Percentiles rank a stretch among this genome's conserved stretches.
These are phyloP conservation scores for Puccinellia tenuiflora DNA, from an alignment of 176 grass and related monocot genomes.

Conservation along the genomic window DNA sequence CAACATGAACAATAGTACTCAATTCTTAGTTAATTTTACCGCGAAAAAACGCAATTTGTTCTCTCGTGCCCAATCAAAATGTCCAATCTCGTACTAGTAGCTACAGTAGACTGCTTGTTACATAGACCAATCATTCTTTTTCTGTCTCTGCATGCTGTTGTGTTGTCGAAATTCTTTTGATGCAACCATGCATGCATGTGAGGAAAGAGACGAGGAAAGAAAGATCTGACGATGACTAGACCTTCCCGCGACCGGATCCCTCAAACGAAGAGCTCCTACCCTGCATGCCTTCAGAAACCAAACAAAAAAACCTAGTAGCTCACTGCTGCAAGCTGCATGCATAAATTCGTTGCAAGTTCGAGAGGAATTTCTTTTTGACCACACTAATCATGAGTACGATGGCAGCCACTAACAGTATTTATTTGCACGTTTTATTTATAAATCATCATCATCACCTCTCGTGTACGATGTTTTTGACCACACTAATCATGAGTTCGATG, in stretches of 20 bases:
- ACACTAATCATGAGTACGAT: not conserved
- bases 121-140: not conserved
- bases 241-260: not conserved
- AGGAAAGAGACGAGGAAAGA: slow-evolving; percentile 3
- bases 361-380: not conserved
- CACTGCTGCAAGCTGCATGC: not conserved
- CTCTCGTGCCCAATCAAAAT: too few species aligned
- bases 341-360: not conserved
- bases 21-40: not conserved
- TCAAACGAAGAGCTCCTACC: not conserved
- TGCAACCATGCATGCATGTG: not conserved
- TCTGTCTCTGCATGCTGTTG: not conserved
- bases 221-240: slow-evolving; percentile 12
- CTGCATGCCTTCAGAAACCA: not conserved
- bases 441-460: not conserved
- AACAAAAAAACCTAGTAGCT: not conserved
- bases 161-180: slow-evolving; percentile 1
- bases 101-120: not conserved
- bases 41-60: not conserved
- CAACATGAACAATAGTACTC: not conserved
- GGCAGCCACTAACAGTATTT: too few species aligned
- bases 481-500: not conserved
- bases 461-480: not conserved
- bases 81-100: too few species aligned
- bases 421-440: not conserved